Evolutionary conservation across 1,139 yeast species (phyloP).

Genomic region (Hyphopichia buzzinii): DNA sequence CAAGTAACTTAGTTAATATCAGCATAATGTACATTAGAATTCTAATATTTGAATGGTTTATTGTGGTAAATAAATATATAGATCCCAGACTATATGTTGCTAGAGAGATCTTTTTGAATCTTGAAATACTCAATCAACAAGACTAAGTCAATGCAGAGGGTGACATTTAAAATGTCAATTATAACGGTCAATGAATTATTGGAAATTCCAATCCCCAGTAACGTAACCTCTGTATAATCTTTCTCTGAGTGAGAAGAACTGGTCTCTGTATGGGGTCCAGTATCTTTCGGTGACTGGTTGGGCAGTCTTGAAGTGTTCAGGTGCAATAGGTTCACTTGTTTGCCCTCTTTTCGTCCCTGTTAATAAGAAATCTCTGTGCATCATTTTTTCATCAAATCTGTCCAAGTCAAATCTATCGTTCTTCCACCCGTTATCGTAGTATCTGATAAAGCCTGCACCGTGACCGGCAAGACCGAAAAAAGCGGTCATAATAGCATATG

Average conservation of each 20-base stretch:
- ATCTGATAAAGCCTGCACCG: constrained; percentile 46
- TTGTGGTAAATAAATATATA: background rate
- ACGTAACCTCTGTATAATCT: constrained; percentile 50
- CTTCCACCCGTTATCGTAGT: constrained; percentile 55
- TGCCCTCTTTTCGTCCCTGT: constrained; percentile 77
- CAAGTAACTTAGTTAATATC: constrained; percentile 36
- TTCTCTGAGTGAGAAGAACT: constrained; percentile 48
- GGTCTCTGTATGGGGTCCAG: constrained; percentile 51
- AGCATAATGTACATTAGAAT: background rate
- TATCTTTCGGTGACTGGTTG: constrained; percentile 36
- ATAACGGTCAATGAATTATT: constrained; percentile 15
- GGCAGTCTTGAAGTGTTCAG: constrained; percentile 58
- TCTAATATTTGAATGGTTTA: background rate
- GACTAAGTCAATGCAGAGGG: background rate
- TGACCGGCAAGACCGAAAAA: constrained; percentile 51
- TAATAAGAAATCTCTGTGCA: constrained; percentile 71
- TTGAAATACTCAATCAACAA: background rate
- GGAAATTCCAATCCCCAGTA: constrained; percentile 48
- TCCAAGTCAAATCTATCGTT: constrained; percentile 48
- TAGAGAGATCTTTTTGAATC: background rate
- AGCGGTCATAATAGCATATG: constrained; percentile 48
- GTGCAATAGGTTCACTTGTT: constrained; percentile 65
- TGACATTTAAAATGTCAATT: background rate
- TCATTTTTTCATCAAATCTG: constrained; percentile 49
- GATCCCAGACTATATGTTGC: background rate